Conservation (phyloP, 768 basidiomycete genomes). For the Lactarius evosmus region DNA sequence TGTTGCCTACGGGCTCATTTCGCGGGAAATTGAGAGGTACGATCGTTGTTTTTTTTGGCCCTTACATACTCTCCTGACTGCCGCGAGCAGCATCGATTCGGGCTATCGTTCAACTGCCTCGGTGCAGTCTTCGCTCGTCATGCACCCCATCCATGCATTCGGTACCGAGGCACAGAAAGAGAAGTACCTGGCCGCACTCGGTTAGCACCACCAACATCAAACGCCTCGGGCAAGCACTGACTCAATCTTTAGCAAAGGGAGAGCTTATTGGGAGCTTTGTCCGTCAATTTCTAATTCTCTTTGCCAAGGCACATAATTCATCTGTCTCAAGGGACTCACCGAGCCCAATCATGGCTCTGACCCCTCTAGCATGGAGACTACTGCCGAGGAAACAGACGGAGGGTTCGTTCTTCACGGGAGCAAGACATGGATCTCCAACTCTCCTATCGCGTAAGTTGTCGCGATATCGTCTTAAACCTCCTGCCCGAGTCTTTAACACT, state of each 20-base stretch:
- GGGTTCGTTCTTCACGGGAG: constrained; percentile 85
- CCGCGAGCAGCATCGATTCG: constrained; percentile 72
- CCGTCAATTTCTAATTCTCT: constrained; percentile 34
- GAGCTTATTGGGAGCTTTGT: constrained; percentile 93
- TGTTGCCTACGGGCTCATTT: constrained; percentile 92
- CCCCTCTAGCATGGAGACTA: constrained; percentile 96
- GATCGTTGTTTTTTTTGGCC: constrained; percentile 19
- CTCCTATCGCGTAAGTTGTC: constrained; percentile 69
- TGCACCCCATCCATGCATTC: constrained; percentile 91
- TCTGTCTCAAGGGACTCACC: constrained; percentile 69
- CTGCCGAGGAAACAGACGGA: constrained; percentile 78
- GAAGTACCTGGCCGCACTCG: constrained; percentile 82
- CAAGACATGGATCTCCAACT: constrained; percentile 98
- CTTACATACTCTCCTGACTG: constrained; percentile 2
- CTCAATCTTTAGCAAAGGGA: constrained; percentile 60
- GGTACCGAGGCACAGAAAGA: constrained; percentile 89
- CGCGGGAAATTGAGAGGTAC: constrained; percentile 88
- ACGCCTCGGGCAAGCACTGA: not conserved
- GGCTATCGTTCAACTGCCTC: constrained; percentile 94
- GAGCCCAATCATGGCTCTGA: constrained; percentile 98
- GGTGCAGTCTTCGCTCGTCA: constrained; percentile 93
- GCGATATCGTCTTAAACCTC: constrained; percentile 7
- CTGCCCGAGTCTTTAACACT: constrained; percentile 30
- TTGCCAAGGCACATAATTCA: constrained; percentile 4
- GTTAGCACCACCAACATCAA: constrained; percentile 37